Conservation (phyloP, 2,329 filamentous ascomycete species). For the Exophiala xenobiotica region DNA sequence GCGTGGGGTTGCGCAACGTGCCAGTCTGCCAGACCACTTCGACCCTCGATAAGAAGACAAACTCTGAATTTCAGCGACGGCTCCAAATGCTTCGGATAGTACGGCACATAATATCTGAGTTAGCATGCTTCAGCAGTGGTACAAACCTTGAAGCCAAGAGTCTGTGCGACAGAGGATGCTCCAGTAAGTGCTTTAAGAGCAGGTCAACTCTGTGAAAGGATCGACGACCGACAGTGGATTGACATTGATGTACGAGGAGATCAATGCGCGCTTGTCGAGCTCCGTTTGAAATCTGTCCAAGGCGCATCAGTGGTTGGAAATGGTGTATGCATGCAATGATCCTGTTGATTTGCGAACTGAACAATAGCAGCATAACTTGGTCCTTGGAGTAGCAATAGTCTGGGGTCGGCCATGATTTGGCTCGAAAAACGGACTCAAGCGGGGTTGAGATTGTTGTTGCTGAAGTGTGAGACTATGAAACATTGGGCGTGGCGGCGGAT, state of each 20-base stretch:
- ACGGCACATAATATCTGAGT: neutral
- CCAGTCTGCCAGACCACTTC: neutral
- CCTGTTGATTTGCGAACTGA: neutral
- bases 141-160: neutral
- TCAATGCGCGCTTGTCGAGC: neutral
- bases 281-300: neutral
- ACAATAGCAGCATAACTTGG: neutral
- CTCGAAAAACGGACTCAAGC: neutral
- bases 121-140: neutral
- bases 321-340: neutral
- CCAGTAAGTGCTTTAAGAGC: neutral
- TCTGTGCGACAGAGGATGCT: neutral
- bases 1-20: slow-evolving; percentile 1
- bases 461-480: neutral
- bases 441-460: neutral
- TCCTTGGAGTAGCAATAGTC: neutral
- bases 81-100: neutral
- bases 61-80: too few species aligned
- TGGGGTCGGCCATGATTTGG: neutral
- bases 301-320: neutral
- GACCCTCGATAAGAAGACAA: too few species aligned
- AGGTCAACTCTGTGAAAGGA: neutral
- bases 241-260: neutral
- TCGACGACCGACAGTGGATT: neutral
- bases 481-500: neutral